phyloP scores from a whole-genome alignment of 257 asterid species.

The Scutellaria barbata region DNA sequence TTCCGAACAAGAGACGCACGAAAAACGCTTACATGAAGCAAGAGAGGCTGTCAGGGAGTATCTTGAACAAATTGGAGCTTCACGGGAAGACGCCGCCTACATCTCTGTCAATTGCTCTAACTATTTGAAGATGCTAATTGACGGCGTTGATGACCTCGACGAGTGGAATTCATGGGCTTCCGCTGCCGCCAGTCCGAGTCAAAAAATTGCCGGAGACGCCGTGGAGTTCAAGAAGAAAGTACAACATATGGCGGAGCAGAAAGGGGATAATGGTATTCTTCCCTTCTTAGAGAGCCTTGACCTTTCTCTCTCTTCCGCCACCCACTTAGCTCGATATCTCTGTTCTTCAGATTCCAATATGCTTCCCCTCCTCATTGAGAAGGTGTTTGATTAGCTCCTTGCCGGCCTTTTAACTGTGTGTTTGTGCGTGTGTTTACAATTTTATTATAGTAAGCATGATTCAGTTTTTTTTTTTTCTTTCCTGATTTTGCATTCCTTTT shows the following conservation, averaged over 20 bases:
- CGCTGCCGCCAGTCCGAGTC: slow-evolving; percentile 31
- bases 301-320: slow-evolving; percentile 73
- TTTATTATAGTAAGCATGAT: not conserved
- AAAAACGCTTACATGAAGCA: slow-evolving; percentile 47
- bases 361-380: slow-evolving; percentile 65
- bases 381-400: slow-evolving; percentile 48
- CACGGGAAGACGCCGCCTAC: slow-evolving; percentile 60
- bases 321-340: slow-evolving; percentile 70
- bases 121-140: slow-evolving; percentile 65
- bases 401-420: not conserved
- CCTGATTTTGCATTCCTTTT: slow-evolving; percentile 33
- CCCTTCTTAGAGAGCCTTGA: slow-evolving; percentile 92
- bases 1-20: slow-evolving; percentile 31
- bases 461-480: slow-evolving; percentile 3
- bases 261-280: slow-evolving; percentile 82
- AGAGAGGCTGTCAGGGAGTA: slow-evolving; percentile 69
- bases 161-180: slow-evolving; percentile 64
- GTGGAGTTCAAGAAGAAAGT: slow-evolving; percentile 62
- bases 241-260: slow-evolving; percentile 64
- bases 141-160: slow-evolving; percentile 79
- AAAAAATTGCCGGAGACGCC: slow-evolving; percentile 28
- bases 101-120: slow-evolving; percentile 65
- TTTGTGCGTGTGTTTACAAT: not conserved
- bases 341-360: slow-evolving; percentile 55
- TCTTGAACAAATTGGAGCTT: slow-evolving; percentile 59